phyloP scores from a whole-genome alignment of 179 eudicot genomes.

The Gypsophila paniculata region DNA sequence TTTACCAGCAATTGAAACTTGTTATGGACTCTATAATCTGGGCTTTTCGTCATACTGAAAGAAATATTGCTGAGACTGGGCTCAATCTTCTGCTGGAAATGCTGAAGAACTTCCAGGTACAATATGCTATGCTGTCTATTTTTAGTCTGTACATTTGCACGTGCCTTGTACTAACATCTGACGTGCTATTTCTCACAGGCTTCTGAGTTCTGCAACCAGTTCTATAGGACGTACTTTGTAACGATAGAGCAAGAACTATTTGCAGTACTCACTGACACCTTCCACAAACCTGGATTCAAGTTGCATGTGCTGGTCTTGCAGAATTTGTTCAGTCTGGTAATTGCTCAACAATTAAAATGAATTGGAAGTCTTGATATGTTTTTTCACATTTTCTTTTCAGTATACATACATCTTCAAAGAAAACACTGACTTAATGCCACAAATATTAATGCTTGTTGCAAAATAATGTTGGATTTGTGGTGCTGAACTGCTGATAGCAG shows the following conservation, averaged over 20 bases:
- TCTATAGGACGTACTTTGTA: slow-evolving; percentile 73
- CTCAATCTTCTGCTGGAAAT: slow-evolving; percentile 83
- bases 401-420: no score
- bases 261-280: slow-evolving; percentile 92
- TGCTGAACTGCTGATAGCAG: not conserved
- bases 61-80: slow-evolving; percentile 98
- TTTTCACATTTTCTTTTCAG: not conserved
- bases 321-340: slow-evolving; percentile 82
- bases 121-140: slow-evolving; percentile 8
- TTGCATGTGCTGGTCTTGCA: slow-evolving; percentile 88
- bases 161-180: not conserved
- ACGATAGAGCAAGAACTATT: slow-evolving; percentile 97
- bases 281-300: slow-evolving; percentile 98
- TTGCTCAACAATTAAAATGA: not conserved
- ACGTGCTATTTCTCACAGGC: slow-evolving; percentile 37
- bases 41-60: slow-evolving; percentile 98
- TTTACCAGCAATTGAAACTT: slow-evolving; percentile 85
- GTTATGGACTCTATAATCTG: slow-evolving; percentile 98
- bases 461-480: not conserved
- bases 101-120: slow-evolving; percentile 93
- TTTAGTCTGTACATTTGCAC: not conserved
- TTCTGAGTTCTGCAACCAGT: slow-evolving; percentile 84
- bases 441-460: not conserved
- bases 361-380: not conserved
- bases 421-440: no score